These are phyloP conservation scores for Penicillium sp. DNA, from an alignment of 2,329 filamentous ascomycete species.

Conservation along the genomic window DNA sequence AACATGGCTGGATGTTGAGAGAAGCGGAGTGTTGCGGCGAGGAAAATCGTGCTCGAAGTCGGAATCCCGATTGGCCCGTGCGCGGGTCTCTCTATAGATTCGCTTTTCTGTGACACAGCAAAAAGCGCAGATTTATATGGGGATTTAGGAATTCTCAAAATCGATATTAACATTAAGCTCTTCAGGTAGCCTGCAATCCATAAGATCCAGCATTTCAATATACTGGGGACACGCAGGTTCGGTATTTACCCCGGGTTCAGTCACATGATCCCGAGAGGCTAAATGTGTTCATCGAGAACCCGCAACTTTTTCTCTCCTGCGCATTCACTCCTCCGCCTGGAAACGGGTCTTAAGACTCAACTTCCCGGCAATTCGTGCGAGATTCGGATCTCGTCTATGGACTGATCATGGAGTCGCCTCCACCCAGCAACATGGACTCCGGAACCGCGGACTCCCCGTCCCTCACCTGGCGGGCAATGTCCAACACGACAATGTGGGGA, in stretches of 20 bases:
- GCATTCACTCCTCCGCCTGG: slow-evolving; percentile 6
- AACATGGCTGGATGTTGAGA: slow-evolving; percentile 60
- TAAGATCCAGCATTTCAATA: not conserved
- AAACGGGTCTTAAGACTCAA: slow-evolving; percentile 7
- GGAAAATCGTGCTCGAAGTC: slow-evolving; percentile 25
- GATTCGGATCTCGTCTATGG: slow-evolving; percentile 20
- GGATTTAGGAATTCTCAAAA: not conserved
- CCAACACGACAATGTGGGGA: slow-evolving; percentile 68
- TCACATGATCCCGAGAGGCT: slow-evolving; percentile 22
- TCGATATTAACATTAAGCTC: too few relatives aligned
- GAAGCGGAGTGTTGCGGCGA: slow-evolving; percentile 9
- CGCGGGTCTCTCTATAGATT: slow-evolving; percentile 8
- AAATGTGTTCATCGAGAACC: slow-evolving; percentile 16
- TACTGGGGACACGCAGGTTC: not conserved
- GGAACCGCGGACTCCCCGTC: slow-evolving; percentile 44
- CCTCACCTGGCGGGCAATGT: slow-evolving; percentile 62
- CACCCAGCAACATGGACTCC: slow-evolving; percentile 36
- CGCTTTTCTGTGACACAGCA: not conserved
- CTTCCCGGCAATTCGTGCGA: slow-evolving; percentile 6
- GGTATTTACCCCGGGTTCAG: slow-evolving; percentile 16
- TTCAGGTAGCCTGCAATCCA: not conserved
- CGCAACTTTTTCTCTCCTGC: slow-evolving; percentile 4
- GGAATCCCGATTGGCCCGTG: slow-evolving; percentile 23
- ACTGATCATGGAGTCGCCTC: slow-evolving; percentile 17
- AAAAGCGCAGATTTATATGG: not conserved